Base-by-base conservation (phyloP, 164 flowering plant species). In the Echeveria elegans region DNA sequence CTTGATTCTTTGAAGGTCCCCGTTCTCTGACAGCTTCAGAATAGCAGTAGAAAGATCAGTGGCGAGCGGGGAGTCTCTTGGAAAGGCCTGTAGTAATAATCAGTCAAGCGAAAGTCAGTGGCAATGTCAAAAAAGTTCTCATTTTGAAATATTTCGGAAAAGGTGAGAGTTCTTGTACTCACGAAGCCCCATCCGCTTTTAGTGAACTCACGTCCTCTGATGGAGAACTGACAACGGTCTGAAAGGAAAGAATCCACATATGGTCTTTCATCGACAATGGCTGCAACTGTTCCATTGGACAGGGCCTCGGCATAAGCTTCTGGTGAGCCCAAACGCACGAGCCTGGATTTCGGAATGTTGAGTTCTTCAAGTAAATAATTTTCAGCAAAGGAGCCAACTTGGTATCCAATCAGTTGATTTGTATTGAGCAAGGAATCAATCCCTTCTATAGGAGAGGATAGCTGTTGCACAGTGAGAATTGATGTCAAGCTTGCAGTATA, bases 11-110 rank as follows among this genome's bases (percentile, higher is more conserved):
- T 88, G 88, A 62, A 92, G 96, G 19, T 82, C 84, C 0, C 98
- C 97, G 36, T 79, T 85, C 72, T 92, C 98, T 5, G 98, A 85
- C 8, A 92, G 75, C 6, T 73, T 45, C 14, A 92, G 78, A 30
- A 92, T 84, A 47, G 97, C 97, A 9, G 97, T 90, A 16, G 97
- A 88, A 82, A 90, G 50, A 71, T 92, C 98, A 37, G 83, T 53
- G 0, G 94, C 87, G 29, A 92, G 69, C 8, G 90, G 90, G 61
- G 97, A 92, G 74, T 87, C 98, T 70, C 86, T 79, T 2, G 84
- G 92, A 77, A 92, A 90, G 69, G 93, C 96, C 95, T 92, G 45
- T 5, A 12, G 47, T 43, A 11, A 45, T 65, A 53, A 60, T 4
- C 10, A 50, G 26, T 23, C 2, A 50, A 50, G 16, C 18, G 24